Conservation (phyloP, 2,329 filamentous ascomycete genomes). For the Ophiostoma quercus region DNA sequence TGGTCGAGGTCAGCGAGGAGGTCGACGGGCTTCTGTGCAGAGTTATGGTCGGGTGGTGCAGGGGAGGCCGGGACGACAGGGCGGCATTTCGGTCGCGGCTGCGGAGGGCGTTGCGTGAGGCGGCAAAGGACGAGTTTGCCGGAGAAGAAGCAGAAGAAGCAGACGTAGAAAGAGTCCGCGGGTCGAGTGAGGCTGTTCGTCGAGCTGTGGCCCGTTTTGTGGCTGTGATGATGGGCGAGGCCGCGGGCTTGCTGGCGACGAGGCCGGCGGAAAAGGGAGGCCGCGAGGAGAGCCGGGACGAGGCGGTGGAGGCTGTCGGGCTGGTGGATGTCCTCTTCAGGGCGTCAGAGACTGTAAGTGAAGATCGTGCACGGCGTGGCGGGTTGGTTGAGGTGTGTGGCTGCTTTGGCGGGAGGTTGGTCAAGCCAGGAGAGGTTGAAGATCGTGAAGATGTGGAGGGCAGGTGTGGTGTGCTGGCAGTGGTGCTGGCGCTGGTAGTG, state of each 20-base stretch:
- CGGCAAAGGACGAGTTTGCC: slow-evolving; percentile 29
- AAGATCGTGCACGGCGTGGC: slow-evolving; percentile 10
- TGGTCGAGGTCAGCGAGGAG: background rate
- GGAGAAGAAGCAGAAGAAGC: background rate
- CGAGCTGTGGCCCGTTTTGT: background rate
- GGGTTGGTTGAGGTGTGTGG: background rate
- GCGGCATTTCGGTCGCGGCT: slow-evolving; percentile 39
- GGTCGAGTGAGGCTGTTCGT: background rate
- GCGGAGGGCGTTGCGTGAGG: slow-evolving; percentile 12
- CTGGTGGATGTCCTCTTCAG: background rate
- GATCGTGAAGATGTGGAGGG: background rate
- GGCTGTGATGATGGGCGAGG: background rate
- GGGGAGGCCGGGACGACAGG: slow-evolving; percentile 15
- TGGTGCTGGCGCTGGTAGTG: slow-evolving; percentile 1
- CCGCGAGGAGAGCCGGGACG: background rate
- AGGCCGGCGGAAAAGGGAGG: slow-evolving; percentile 2
- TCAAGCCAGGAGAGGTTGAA: background rate
- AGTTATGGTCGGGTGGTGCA: slow-evolving; percentile 18
- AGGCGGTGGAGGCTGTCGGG: background rate
- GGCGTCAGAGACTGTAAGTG: background rate
- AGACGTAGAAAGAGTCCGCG: background rate
- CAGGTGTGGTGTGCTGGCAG: slow-evolving; percentile 1
- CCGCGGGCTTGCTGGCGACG: background rate
- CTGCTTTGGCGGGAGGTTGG: background rate
- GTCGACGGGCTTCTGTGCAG: slow-evolving; percentile 12